Conservation (phyloP, 1,139 yeast genomes). For the Yamadazyma epiphylla region DNA sequence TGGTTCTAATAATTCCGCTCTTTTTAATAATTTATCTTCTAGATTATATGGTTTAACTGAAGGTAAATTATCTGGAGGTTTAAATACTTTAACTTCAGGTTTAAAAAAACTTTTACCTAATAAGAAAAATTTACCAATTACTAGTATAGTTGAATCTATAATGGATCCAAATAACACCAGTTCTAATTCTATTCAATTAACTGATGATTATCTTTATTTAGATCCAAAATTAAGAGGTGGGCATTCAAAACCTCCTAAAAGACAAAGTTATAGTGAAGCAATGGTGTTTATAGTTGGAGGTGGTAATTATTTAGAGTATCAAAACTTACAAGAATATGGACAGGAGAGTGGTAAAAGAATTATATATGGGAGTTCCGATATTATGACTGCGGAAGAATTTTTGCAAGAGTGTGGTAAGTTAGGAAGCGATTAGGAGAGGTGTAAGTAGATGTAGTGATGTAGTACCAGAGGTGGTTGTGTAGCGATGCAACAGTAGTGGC, state of each 20-base stretch:
- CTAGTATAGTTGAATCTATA: constrained; percentile 85
- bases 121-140: constrained; percentile 81
- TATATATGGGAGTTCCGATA: constrained; percentile 83
- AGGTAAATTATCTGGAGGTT: constrained; percentile 71
- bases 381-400: constrained; percentile 74
- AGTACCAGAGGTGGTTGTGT: no score
- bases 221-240: constrained; percentile 93
- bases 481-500: no score
- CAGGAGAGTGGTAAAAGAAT: constrained; percentile 41
- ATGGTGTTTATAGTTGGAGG: constrained; percentile 94
- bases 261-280: constrained; percentile 77
- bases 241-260: constrained; percentile 82
- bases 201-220: constrained; percentile 86
- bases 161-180: constrained; percentile 77
- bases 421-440: no score
- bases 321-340: constrained; percentile 90
- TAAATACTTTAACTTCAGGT: constrained; percentile 84
- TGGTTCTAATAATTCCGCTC: constrained; percentile 45
- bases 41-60: constrained; percentile 81
- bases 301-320: constrained; percentile 91
- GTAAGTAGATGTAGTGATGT: no score
- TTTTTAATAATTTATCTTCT: constrained; percentile 74
- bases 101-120: constrained; percentile 85
- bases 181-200: constrained; percentile 56
- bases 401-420: constrained; percentile 65